Evolutionary conservation across 108 stramenopile species (phyloP), one percentile per base, ranked within the genome.

Genomic region (Nitzschia sp.): DNA sequence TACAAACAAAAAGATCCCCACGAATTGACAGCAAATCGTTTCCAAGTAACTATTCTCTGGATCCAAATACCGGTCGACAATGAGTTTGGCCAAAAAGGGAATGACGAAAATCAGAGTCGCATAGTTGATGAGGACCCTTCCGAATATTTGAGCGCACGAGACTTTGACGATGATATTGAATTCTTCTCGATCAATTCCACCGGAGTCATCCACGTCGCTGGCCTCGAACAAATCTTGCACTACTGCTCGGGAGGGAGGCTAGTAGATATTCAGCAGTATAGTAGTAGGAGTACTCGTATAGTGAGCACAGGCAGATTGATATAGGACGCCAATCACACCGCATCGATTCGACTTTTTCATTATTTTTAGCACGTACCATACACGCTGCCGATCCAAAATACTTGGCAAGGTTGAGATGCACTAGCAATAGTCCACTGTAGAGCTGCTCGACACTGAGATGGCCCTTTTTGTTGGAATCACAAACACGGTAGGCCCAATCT

Each of bases 301-400:
- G n/a, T n/a, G n/a, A n/a, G n/a, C n/a, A 41, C 6, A 6, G 38
- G 13, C 38, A 41, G 38, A 13, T 41, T 41, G 38, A 41, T 11
- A 41, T 41, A n/a, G n/a, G n/a, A n/a, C n/a, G n/a, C n/a, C n/a
- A n/a, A n/a, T n/a, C n/a, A n/a, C n/a, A n/a, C n/a, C n/a, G 38
- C 48, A 50, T 21, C 21, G 48, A 50, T 50, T 11, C 19, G 19
- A 50, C 5, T 50, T 21, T 41, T 41, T n/a, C 16, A 6, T n/a
- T 19, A 30, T 58, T 27, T 30, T 27, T 5, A 22, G 13, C 35
- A 61, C 59, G 21, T 41, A 61, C 59, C 31, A 65, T 78, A 58
- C 81, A 82, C 2, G 85, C 85, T 1, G 81, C 78, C 17, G 85
- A 61, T 8, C 85, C 85, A 25, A 63, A 76, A 63, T 79, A 80